Conservation (phyloP, 345 rosid genomes). For the Euphorbia peplus region DNA sequence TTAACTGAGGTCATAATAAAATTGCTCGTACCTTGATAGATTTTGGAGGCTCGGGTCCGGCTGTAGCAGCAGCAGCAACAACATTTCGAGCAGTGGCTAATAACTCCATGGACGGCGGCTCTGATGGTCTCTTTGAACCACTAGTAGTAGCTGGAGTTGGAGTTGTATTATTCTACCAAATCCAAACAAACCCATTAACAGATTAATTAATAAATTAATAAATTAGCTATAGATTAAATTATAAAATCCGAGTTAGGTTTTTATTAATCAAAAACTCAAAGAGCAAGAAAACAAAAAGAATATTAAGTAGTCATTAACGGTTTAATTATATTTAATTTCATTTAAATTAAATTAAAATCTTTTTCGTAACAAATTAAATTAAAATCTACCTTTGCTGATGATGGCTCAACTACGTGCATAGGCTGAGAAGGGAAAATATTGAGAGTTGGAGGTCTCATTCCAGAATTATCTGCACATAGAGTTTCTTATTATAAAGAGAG, state of each 20-base stretch:
- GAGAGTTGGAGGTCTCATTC: constrained; percentile 90
- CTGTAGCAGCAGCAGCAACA: constrained; percentile 16
- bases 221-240: too few species aligned
- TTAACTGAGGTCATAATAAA: too few species aligned
- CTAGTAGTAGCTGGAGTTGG: constrained; percentile 15
- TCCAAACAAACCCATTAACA: constrained; percentile 22
- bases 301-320: constrained; percentile 7
- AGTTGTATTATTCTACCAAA: constrained; percentile 24
- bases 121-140: constrained; percentile 42
- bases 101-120: constrained; percentile 33
- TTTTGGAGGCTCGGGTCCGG: constrained; percentile 33
- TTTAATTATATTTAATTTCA: too few species aligned
- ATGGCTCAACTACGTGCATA: constrained; percentile 75
- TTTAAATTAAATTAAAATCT: too few species aligned
- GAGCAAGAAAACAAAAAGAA: background rate
- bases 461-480: constrained; percentile 46
- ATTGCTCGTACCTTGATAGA: constrained; percentile 31
- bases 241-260: too few species aligned
- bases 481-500: too few species aligned
- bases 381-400: constrained; percentile 39
- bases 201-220: background rate
- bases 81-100: constrained; percentile 29
- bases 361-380: too few species aligned
- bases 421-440: constrained; percentile 99
- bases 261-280: too few species aligned